Evolutionary conservation across 768 basidiomycete species (phyloP), one percentile per base, ranked within the genome.

Genomic region (Russula vinacea): DNA sequence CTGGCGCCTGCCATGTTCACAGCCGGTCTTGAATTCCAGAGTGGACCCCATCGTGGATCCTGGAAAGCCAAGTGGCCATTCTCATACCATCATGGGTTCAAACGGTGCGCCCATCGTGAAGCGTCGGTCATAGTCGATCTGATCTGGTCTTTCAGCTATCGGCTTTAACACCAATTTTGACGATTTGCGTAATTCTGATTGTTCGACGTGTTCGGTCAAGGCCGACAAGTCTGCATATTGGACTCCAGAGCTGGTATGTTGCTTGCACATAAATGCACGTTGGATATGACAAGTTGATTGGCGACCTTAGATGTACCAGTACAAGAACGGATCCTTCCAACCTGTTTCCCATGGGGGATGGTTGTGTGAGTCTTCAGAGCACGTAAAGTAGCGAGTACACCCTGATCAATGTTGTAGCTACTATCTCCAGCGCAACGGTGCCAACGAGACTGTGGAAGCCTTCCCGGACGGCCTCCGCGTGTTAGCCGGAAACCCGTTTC

Each of bases 401-500:
- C 22, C 49, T 51, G 29, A 60, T 42, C 32, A 26, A 45, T 56
- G 7, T 16, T 45, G 26, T 44, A 67, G 67, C 42, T 67, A 67
- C 64, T 67, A 67, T 57, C 51, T 67, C 44, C 67, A 66, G 52
- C 67, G 67, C 24, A 3, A 1, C 19, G 56, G 2, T 2, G 0
- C 3, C 9, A 11, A 11, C 14, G 67, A 62, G 45, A 59, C 35
- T 4, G 40, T 67, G 11, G 11, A 67, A 24, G 22, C 67, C 5
- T 67, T 72, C 52, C 71, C 71, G 3, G 70, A 72, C 17, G 68
- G 67, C 19, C 63, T 72, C 32, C 62, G 62, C 47, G 65, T 72
- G 68, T 26, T 76, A 2, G 44, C 67, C 5, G 75, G 75, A 10
- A 60, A 72, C 60, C 71, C 73, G 1, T 60, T 55, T 51, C 56